A percentile compares a stretch with the other conserved stretches of the same genome.
These are phyloP conservation scores for Graphilbum fragrans DNA, from an alignment of 2,329 filamentous ascomycete species.

Conservation along the genomic window DNA sequence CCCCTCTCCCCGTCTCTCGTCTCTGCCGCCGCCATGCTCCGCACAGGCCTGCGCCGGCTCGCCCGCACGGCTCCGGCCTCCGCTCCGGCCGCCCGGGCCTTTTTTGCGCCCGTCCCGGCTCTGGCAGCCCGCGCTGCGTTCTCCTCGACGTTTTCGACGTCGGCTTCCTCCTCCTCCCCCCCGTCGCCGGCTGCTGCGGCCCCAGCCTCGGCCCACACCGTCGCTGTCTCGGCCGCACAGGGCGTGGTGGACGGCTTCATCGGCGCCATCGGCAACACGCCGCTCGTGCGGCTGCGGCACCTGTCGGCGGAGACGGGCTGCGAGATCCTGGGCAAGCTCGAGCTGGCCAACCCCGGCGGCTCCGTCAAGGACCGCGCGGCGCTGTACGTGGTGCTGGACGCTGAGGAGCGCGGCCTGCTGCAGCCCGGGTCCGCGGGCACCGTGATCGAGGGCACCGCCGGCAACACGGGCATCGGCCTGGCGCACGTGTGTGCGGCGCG, in stretches of 20 bases:
- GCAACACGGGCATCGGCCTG: constrained; percentile 95
- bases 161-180: constrained; percentile 1
- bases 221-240: constrained; percentile 69
- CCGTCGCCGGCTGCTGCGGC: constrained; percentile 14
- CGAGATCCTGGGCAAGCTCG: constrained; percentile 89
- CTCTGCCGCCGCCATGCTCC: constrained; percentile 44
- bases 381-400: constrained; percentile 85
- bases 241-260: constrained; percentile 67
- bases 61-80: constrained; percentile 31
- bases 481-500: constrained; percentile 89
- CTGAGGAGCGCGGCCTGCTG: constrained; percentile 76
- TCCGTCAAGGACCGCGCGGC: constrained; percentile 94
- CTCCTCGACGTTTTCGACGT: constrained; percentile 21
- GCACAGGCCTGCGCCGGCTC: constrained; percentile 55
- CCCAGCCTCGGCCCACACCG: constrained; percentile 44
- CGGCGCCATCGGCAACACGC: constrained; percentile 96
- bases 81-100: constrained; percentile 18
- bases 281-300: constrained; percentile 77
- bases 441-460: constrained; percentile 92
- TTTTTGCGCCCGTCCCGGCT: constrained; percentile 36
- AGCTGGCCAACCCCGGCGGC: constrained; percentile 97
- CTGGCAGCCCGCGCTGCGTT: constrained; percentile 54
- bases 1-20: no score
- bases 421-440: constrained; percentile 64
- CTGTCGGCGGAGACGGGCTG: constrained; percentile 88